Base-by-base conservation (phyloP, 2,329 filamentous ascomycete species). In the Leptosphaerulina australis region DNA sequence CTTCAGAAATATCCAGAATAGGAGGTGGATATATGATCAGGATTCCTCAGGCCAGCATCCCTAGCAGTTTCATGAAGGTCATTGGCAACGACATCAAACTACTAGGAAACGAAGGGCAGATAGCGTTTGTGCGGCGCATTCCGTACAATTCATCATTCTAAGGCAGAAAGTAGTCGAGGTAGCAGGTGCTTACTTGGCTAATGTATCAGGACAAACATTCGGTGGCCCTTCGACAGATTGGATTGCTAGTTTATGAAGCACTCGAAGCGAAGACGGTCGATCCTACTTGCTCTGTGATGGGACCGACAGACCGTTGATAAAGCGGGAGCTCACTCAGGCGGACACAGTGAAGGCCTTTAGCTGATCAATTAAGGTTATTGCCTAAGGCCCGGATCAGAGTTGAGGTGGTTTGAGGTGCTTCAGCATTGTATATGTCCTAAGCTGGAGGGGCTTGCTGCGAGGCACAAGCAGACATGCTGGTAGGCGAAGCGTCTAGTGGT, bases 241-340 rank as follows among this genome's bases (percentile, higher is more conserved):
- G 29, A 21, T 2, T 4, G 22, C 26, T 22, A 10, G 18, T 22
- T 7, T 20, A 15, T 9, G 26, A n/a, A 56, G 50, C 47, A 5
- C 36, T 58, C 11, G 47, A 55, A 3, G 55, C 52, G 44, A 21
- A 50, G 29, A 52, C 50, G 40, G 44, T 50, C 1, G 40, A 58
- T 21, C 50, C 47, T 12, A 22, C 35, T 3, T 46, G 49, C 30
- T 50, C 51, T 6, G 25, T 22, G 3, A 24, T 29, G 40, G 55
- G 55, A 44, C 37, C 5, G 55, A 51, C 9, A 34, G 37, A 9
- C 9, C 44, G 21, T 29, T 55, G 24, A 25, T 55, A 3, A 41
- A 29, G 20, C 53, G 40, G 51, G 47, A 40, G 10, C 34, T 51
- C 5, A 29, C 51, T 4, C 25, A 29, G n/a, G 55, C 51, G 2